Conservation (phyloP, 257 asterid genomes). For the Prunella vulgaris region DNA sequence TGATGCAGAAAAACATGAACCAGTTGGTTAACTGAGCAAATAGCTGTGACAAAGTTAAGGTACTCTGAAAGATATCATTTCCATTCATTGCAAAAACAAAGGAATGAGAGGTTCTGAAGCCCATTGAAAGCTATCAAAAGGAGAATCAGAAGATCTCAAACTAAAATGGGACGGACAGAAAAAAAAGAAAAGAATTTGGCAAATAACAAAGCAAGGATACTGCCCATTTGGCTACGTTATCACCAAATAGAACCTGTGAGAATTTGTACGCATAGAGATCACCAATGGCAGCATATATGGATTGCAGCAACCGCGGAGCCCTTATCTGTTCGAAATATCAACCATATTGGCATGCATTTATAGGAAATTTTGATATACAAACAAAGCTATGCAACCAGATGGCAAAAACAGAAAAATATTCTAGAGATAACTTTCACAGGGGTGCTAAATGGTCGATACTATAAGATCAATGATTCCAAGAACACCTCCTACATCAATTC, state of each 20-base stretch:
- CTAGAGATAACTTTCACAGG: neutral
- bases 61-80: slow-evolving; percentile 15
- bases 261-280: slow-evolving; percentile 74
- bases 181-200: neutral
- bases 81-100: neutral
- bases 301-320: slow-evolving; percentile 84
- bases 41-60: slow-evolving; percentile 71
- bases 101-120: neutral
- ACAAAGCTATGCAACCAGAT: neutral
- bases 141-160: neutral
- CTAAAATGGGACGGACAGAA: neutral
- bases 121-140: neutral
- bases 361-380: neutral
- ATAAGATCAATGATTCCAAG: neutral
- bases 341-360: neutral
- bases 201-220: slow-evolving; percentile 58
- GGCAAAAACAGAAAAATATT: neutral
- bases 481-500: neutral
- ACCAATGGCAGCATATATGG: slow-evolving; percentile 69
- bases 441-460: neutral
- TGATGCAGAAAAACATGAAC: slow-evolving; percentile 93
- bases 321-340: slow-evolving; percentile 46
- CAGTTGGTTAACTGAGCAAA: slow-evolving; percentile 81
- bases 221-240: slow-evolving; percentile 57
- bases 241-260: slow-evolving; percentile 63